Evolutionary conservation across 306 rosid species (phyloP).

Genomic region (Lagenaria siceraria): DNA sequence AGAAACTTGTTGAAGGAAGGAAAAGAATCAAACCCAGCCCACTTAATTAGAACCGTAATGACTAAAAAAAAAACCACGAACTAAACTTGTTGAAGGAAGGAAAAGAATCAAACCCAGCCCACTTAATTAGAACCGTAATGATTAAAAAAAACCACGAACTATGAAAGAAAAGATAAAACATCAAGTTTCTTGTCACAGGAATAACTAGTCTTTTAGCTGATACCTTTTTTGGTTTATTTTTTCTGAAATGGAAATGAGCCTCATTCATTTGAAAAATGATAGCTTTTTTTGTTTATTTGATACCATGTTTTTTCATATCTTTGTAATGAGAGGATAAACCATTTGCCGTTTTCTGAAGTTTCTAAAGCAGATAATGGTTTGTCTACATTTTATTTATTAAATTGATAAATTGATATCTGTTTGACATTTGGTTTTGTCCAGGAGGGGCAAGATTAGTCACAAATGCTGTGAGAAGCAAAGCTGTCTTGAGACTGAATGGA

Average conservation of each 20-base stretch:
- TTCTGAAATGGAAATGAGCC: too few species aligned
- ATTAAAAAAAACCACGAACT: too few species aligned
- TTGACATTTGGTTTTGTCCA: neutral
- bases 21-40: neutral
- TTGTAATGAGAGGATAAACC: neutral
- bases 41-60: neutral
- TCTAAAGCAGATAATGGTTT: neutral
- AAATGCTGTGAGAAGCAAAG: neutral
- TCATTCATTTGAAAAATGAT: too few species aligned
- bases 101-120: neutral
- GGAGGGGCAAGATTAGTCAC: slow-evolving; percentile 1
- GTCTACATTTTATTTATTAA: neutral
- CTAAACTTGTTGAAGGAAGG: neutral
- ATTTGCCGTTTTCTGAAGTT: neutral
- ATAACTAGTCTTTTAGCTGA: neutral
- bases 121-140: neutral
- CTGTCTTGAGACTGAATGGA: neutral
- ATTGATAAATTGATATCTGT: neutral
- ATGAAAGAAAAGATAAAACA: neutral
- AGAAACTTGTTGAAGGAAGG: neutral
- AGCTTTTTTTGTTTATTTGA: too few species aligned
- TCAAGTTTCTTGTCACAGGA: neutral
- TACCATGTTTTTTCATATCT: neutral
- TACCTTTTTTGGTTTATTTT: too few species aligned
- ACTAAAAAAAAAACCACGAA: too few species aligned